Conservation (phyloP, 495 filamentous ascomycete genomes). For the Penicillium malachiteum region DNA sequence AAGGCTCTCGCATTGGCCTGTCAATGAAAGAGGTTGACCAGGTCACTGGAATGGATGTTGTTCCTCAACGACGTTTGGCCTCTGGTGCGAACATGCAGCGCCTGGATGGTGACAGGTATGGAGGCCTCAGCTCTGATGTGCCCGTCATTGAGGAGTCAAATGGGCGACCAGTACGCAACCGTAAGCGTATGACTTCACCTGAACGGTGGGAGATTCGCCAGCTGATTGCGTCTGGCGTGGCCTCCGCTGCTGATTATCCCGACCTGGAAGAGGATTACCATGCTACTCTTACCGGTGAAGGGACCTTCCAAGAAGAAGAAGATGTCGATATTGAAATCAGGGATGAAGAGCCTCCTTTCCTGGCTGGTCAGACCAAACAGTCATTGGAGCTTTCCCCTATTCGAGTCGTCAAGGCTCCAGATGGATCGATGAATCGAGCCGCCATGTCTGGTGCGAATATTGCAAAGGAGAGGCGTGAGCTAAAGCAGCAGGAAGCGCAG, state of each 20-base stretch:
- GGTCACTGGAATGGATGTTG: constrained; percentile 78
- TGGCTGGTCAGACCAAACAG: constrained; percentile 94
- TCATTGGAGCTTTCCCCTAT: constrained; percentile 93
- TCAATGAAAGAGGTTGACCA: constrained; percentile 99
- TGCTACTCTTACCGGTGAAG: constrained; percentile 79
- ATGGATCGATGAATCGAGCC: constrained; percentile 91
- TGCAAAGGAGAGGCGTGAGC: constrained; percentile 87
- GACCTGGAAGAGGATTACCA: constrained; percentile 95
- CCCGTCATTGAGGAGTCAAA: constrained; percentile 66
- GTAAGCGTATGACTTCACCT: constrained; percentile 92
- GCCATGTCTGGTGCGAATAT: constrained; percentile 88
- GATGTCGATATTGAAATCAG: constrained; percentile 95
- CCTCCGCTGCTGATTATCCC: constrained; percentile 87
- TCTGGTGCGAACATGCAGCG: constrained; percentile 91
- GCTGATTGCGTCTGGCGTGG: constrained; percentile 89
- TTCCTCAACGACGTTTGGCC: constrained; percentile 75
- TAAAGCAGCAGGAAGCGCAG: constrained; percentile 84
- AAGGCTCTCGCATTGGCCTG: constrained; percentile 75
- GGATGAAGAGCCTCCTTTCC: constrained; percentile 95
- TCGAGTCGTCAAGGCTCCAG: constrained; percentile 92
- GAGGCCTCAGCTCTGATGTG: constrained; percentile 55
- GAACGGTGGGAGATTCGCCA: constrained; percentile 98
- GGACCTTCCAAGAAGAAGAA: constrained; percentile 90
- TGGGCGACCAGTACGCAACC: constrained; percentile 55
- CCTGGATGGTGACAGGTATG: constrained; percentile 67